Evolutionary conservation across 768 basidiomycete species (phyloP).

Genomic region (Lenzites betulinus): DNA sequence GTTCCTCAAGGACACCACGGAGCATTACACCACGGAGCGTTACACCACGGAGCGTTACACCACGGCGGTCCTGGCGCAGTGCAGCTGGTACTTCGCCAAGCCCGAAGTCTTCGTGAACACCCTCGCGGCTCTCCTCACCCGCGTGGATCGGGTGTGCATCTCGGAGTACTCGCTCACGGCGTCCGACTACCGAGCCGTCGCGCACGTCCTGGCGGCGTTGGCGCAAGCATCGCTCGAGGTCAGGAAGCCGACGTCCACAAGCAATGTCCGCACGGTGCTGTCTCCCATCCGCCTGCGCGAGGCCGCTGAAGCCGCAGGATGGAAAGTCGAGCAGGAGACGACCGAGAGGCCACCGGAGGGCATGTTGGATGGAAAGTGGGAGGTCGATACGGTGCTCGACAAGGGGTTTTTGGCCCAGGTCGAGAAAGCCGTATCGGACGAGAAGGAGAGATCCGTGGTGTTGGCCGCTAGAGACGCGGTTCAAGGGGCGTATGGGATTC

Average conservation of each 20-base stretch:
- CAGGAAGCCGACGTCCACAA: constrained; percentile 30
- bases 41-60: no score
- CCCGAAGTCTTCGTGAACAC: constrained; percentile 34
- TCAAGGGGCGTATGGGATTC: constrained; percentile 9
- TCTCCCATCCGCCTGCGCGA: constrained; percentile 35
- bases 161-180: constrained; percentile 39
- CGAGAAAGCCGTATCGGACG: constrained; percentile 30
- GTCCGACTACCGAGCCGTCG: constrained; percentile 21
- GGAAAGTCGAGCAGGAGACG: constrained; percentile 25
- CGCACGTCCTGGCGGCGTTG: constrained; percentile 40
- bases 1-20: constrained; percentile 27
- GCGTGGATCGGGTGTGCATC: constrained; percentile 33
- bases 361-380: constrained; percentile 41
- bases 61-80: constrained; percentile 38
- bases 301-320: constrained; percentile 30
- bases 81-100: constrained; percentile 44
- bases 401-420: constrained; percentile 30
- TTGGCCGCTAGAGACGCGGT: constrained; percentile 36
- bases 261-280: constrained; percentile 41
- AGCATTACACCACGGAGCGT: no score
- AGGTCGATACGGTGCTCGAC: constrained; percentile 29
- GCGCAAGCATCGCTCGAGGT: constrained; percentile 40
- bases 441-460: constrained; percentile 36
- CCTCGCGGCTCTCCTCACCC: constrained; percentile 30
- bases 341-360: constrained; percentile 26